Base-by-base conservation (phyloP, 1,139 yeast species). In the Zygosaccharomyces pseudobailii region DNA sequence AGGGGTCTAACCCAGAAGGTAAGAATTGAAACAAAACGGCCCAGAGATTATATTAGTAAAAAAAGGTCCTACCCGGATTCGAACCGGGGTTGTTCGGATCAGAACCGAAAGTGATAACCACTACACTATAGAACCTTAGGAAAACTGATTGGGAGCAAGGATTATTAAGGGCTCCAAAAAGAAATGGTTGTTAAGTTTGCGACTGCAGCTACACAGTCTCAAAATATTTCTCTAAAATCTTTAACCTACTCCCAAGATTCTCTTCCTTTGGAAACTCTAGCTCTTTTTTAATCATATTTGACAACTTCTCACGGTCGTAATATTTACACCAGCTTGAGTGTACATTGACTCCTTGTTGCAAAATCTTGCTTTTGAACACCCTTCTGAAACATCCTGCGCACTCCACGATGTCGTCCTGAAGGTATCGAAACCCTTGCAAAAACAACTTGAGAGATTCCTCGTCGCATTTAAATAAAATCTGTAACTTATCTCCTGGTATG, bases 1-100 rank as follows among this genome's bases (percentile, higher is more conserved):
- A 13, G 17, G 17, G 17, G 17, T 13, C 17, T 13, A 13, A n/a
- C n/a, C n/a, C n/a, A n/a, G n/a, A n/a, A n/a, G n/a, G n/a, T n/a
- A n/a, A n/a, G n/a, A n/a, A n/a, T n/a, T n/a, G n/a, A n/a, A n/a
- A n/a, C n/a, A n/a, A n/a, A n/a, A n/a, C n/a, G n/a, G n/a, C n/a
- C n/a, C n/a, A n/a, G n/a, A n/a, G n/a, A n/a, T n/a, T n/a, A n/a
- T n/a, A n/a, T n/a, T n/a, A n/a, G n/a, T 13, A 1, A 72, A 71
- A 59, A 55, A 51, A 80, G 86, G 86, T 81, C 86, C 81, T 77
- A 79, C 86, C 86, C 86, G 86, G 87, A 80, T 80, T 82, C 87
- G 87, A 82, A 82, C 87, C 79, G 87, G 86, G 86, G 87, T 82
- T 78, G 78, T 72, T 71, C 80, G 86, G 86, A 80, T 72, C 76